Conservation (phyloP, 208 protist species). For the Leishmania turanica region DNA sequence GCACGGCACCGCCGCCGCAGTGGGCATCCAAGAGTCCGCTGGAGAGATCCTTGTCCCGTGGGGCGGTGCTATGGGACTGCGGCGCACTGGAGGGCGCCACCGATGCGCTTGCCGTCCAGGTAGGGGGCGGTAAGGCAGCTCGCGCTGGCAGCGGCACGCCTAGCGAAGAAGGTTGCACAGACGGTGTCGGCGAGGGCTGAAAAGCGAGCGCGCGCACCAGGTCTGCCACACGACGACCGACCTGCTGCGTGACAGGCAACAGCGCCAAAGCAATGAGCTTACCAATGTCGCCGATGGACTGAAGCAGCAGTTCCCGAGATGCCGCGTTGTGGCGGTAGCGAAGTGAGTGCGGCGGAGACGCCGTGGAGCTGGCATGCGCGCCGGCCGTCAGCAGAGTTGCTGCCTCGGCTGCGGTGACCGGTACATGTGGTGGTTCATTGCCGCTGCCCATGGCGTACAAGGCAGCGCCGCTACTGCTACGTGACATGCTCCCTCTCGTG, state of each 20-base stretch:
- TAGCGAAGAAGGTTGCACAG: neutral
- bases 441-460: neutral
- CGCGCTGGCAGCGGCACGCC: neutral
- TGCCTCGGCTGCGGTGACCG: neutral
- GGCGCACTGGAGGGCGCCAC: neutral
- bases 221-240: constrained; percentile 50
- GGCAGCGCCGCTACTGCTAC: neutral
- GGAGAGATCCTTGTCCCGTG: neutral
- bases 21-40: neutral
- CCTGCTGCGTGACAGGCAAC: constrained; percentile 47
- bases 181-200: neutral
- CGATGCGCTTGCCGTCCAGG: neutral
- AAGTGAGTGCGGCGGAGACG: constrained; percentile 1
- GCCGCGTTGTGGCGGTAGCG: constrained; percentile 34
- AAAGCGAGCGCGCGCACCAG: constrained; percentile 51
- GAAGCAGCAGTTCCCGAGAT: constrained; percentile 46
- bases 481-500: neutral
- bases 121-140: neutral
- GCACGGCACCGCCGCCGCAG: neutral
- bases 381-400: neutral
- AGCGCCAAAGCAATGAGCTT: constrained; percentile 72
- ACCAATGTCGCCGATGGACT: constrained; percentile 65
- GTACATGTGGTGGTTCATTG: neutral
- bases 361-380: neutral
- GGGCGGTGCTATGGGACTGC: neutral